phyloP scores from a whole-genome alignment of 2,329 filamentous ascomycete species.

The Beauveria rudraprayagi region DNA sequence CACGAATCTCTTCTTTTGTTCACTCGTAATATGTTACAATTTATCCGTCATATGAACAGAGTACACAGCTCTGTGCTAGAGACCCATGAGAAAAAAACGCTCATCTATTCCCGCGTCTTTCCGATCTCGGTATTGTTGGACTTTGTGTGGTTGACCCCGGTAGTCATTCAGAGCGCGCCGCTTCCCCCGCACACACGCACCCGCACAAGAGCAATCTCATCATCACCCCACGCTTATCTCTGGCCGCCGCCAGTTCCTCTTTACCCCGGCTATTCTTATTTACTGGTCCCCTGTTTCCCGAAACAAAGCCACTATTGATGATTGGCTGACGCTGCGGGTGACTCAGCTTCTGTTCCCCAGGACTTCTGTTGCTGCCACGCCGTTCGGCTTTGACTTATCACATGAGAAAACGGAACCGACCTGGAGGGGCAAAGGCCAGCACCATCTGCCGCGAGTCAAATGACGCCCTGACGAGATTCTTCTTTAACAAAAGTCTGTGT shows the following conservation, averaged over 20 bases:
- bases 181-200: neutral
- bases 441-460: neutral
- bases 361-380: neutral
- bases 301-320: neutral
- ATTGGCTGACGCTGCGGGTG: neutral
- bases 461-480: neutral
- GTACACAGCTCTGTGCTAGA: neutral
- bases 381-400: neutral
- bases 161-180: neutral
- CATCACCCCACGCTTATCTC: slow-evolving; percentile 9
- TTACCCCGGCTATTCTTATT: slow-evolving; percentile 12
- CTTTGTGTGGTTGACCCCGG: too few species aligned
- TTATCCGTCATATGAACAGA: neutral
- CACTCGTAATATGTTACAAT: neutral
- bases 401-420: neutral
- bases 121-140: slow-evolving; percentile 9
- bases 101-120: slow-evolving; percentile 7
- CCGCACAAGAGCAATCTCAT: neutral
- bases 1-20: neutral
- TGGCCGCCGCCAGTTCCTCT: neutral
- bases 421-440: neutral
- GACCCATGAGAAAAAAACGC: neutral
- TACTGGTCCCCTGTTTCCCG: neutral
- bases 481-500: neutral
- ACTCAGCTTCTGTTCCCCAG: neutral